Percentiles rank a stretch among this genome's conserved stretches.
phyloP scores from a whole-genome alignment of 106 monocot genomes.

The Acorus calamus region DNA sequence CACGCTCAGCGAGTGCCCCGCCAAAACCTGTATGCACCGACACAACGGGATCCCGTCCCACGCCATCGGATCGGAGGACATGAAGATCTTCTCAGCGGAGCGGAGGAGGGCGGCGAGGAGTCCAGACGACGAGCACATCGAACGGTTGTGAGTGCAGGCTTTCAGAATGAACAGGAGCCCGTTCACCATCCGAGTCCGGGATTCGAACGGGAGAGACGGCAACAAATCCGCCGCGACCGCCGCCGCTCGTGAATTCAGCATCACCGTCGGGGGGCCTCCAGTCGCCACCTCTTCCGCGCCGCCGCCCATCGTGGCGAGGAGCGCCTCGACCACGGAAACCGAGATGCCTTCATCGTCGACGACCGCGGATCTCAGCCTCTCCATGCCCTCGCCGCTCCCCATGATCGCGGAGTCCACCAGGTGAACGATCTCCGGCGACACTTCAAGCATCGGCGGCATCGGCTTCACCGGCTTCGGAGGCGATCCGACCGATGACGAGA shows the following conservation, averaged over 20 bases:
- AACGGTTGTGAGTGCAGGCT: slow-evolving; percentile 72
- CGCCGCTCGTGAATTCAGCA: slow-evolving; percentile 65
- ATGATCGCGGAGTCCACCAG: slow-evolving; percentile 82
- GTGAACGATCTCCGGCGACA: slow-evolving; percentile 57
- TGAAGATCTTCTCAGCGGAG: slow-evolving; percentile 42
- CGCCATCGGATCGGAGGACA: slow-evolving; percentile 1
- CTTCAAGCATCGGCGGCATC: slow-evolving; percentile 44
- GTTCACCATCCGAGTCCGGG: slow-evolving; percentile 60
- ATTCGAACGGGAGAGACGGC: slow-evolving; percentile 50
- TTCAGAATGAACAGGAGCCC: slow-evolving; percentile 50
- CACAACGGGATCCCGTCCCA: slow-evolving; percentile 60
- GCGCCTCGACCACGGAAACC: slow-evolving; percentile 60
- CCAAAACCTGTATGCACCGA: slow-evolving; percentile 66
- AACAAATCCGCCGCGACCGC: slow-evolving; percentile 53
- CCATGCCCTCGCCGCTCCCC: slow-evolving; percentile 44
- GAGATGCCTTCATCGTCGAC: slow-evolving; percentile 22
- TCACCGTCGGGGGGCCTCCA: slow-evolving; percentile 43
- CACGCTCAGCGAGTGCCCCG: slow-evolving; percentile 65
- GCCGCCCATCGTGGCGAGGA: slow-evolving; percentile 77
- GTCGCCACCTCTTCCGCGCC: slow-evolving; percentile 6
- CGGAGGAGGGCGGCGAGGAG: slow-evolving; percentile 43
- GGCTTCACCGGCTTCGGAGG: slow-evolving; percentile 9
- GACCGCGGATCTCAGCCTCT: slow-evolving; percentile 20
- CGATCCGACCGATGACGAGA: slow-evolving; percentile 30
- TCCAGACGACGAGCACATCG: slow-evolving; percentile 72